These are phyloP conservation scores for Thuidium tamariscinum DNA, from an alignment of 225 moss, liverwort and hornwort species.

Conservation along the genomic window DNA sequence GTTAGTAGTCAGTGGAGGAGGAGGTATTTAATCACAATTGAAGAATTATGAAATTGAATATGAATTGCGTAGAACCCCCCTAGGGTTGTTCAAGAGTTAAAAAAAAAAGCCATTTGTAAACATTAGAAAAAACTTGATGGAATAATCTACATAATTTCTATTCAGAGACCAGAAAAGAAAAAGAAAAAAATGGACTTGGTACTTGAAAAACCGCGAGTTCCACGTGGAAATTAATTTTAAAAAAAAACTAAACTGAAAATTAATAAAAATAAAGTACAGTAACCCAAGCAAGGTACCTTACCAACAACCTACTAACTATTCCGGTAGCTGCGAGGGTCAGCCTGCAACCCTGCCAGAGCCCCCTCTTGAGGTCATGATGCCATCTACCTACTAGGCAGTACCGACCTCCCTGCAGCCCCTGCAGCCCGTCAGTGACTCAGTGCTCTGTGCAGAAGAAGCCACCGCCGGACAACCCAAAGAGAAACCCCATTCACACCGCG, in stretches of 20 bases:
- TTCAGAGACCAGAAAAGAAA: too few species aligned
- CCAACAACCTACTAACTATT: background rate
- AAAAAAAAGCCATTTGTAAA: too few species aligned
- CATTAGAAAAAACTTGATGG: too few species aligned
- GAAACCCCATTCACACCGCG: background rate
- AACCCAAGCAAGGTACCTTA: background rate
- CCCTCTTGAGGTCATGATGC: background rate
- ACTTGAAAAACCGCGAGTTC: too few species aligned
- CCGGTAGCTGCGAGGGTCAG: background rate
- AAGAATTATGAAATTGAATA: too few species aligned
- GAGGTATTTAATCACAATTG: too few species aligned
- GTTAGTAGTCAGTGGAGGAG: too few species aligned
- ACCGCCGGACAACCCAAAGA: background rate
- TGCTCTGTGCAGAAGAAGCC: background rate
- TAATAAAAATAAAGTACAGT: background rate
- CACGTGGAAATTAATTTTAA: background rate
- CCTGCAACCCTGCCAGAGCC: background rate
- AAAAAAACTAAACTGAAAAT: background rate
- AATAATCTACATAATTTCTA: too few species aligned
- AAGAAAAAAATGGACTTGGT: too few species aligned
- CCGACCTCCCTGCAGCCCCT: conserved; percentile 5
- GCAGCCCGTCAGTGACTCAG: background rate
- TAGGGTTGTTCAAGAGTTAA: too few species aligned
- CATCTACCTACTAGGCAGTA: conserved; percentile 9
- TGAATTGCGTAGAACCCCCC: too few species aligned